Base-by-base conservation (phyloP, 345 rosid species). In the Eucalyptus decipiens region DNA sequence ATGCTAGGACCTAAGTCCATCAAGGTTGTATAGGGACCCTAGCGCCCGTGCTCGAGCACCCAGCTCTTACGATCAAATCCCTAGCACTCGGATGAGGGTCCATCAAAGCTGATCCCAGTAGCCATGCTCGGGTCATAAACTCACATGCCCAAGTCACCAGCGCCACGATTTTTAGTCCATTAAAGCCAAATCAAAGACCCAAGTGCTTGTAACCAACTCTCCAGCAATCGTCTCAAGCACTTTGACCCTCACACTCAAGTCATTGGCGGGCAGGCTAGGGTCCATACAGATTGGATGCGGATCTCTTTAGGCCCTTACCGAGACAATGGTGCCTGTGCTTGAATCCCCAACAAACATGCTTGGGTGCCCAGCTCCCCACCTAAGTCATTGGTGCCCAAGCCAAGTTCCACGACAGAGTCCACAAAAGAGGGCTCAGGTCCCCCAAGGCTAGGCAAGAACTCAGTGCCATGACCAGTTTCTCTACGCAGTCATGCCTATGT, bases 401-500 rank as follows among this genome's bases (percentile, higher is more conserved):
- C 13, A 30, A 4, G 69, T 60, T 60, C 69, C 69, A 60, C 16
- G 4, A 30, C 2, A 28, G 1, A 28, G 69, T 60, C 32, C 69
- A 60, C 32, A 28, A 28, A 23, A 12, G 32, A 60, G 69, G 34
- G 32, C 2, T 30, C 2, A 28, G 1, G 34, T 60, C 32, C 16
- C 16, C 28, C 0, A 4, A 60, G 32, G 34, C 69, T 60, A 60
- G 69, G 17, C 69, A 28, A 28, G 17, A 60, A 60, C 69, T 30
- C 7, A 0, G 0, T 60, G 69, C 34, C 69, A 28, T 60, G 32
- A 13, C 6, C 4, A 0, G 2, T 28, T 60, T 58, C 15, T 17
- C 32, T 4, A n/a, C 0, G 4, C 0, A 4, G 32, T 28, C 7
- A 6, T 12, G 67, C 32, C 16, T 7, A 28, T 23, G 62, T 56